phyloP scores from a whole-genome alignment of 208 protist species.

The Trypanosoma scelopori region DNA sequence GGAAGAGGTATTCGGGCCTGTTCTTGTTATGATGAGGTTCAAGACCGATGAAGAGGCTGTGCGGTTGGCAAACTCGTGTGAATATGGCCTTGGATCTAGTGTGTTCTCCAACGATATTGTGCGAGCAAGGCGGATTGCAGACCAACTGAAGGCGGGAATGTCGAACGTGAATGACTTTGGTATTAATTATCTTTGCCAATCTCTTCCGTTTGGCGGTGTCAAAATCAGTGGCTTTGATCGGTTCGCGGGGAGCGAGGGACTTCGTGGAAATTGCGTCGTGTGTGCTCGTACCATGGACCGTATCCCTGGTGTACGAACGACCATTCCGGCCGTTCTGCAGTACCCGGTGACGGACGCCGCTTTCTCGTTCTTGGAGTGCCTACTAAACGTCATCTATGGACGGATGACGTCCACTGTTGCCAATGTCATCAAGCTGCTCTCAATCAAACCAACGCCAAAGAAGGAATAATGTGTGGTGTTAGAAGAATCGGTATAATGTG shows the following conservation, averaged over 20 bases:
- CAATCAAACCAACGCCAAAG: constrained; percentile 41
- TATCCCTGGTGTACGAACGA: constrained; percentile 85
- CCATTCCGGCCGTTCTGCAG: constrained; percentile 78
- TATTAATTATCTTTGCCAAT: constrained; percentile 95
- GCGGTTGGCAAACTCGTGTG: constrained; percentile 84
- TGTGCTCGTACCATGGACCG: constrained; percentile 82
- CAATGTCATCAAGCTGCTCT: constrained; percentile 51
- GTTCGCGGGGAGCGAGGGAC: constrained; percentile 93
- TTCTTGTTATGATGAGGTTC: constrained; percentile 91
- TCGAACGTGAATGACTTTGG: constrained; percentile 95
- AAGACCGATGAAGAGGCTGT: constrained; percentile 85
- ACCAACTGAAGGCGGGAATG: constrained; percentile 87
- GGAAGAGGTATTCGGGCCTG: constrained; percentile 95
- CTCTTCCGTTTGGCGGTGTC: constrained; percentile 95
- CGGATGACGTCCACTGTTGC: constrained; percentile 46
- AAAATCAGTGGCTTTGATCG: constrained; percentile 96
- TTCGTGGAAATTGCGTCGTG: constrained; percentile 91
- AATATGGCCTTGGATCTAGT: constrained; percentile 90
- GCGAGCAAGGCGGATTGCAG: constrained; percentile 82
- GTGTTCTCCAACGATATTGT: constrained; percentile 83
- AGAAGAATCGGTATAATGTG: no score
- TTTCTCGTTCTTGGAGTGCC: constrained; percentile 83
- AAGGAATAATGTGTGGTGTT: constrained; percentile 9
- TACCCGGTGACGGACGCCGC: constrained; percentile 75
- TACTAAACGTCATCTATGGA: constrained; percentile 74